Evolutionary conservation across 768 basidiomycete genomes (phyloP), one percentile per base, ranked within the genome.

Genomic region (Boletus insuetus): DNA sequence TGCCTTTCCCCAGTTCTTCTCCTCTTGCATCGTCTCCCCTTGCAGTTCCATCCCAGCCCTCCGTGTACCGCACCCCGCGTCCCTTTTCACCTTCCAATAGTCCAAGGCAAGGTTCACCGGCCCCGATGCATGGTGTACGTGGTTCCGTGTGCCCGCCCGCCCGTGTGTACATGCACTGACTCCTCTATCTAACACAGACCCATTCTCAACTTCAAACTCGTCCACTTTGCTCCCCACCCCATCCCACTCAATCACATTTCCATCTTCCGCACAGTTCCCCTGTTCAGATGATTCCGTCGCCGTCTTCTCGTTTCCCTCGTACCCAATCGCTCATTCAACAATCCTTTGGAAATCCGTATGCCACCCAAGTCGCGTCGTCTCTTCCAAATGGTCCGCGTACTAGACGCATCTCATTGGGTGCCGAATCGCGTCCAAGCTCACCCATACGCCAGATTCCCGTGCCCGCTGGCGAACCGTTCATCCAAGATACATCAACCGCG

Each of bases 261-360:
- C 46, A 46, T 14, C 13, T 43, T 26, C n/a, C 54, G 8, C 51
- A 58, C 16, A n/a, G 35, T 2, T 47, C 49, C 4, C 59, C 57
- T 4, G n/a, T 44, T 31, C 59, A 56, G 24, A 26, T 16, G 6
- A 35, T 49, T 1, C 22, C 49, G 3, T 57, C 63, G 2, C 22
- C 49, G 11, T 14, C 60, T 46, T 35, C 58, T 34, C 54, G 51
- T 22, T 63, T 42, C 14, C 22, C 49, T 32, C 56, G 58, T 10
- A 63, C 60, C 13, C 58, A 58, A 17, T 66, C 62, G 1, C 47
- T 58, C 16, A 56, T 64, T 17, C 61, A 65, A 1, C 64, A 57
- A 31, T 53, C 64, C 20, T 47, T 54, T 55, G 54, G 34, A 10
- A 54, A 38, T 10, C 19, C 50, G 5, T 35, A 37, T 45, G 16